Conservation (phyloP, 306 rosid genomes). For the Cicer bijugum region DNA sequence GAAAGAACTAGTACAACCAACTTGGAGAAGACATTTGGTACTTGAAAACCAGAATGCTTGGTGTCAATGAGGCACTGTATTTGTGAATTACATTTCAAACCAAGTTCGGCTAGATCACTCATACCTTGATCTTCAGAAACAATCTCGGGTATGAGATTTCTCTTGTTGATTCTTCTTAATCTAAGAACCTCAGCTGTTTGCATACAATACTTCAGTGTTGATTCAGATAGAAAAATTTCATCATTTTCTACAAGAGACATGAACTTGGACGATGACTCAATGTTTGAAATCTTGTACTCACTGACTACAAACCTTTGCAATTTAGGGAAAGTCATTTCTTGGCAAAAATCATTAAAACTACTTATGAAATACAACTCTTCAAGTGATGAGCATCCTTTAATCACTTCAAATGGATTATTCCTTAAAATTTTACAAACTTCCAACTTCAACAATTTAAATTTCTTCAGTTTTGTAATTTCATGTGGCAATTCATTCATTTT, state of each 20-base stretch:
- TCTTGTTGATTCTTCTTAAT: fast-evolving
- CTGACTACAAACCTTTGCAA: conserved; percentile 3
- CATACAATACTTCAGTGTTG: not conserved
- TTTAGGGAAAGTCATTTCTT: not conserved
- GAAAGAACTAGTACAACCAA: not conserved
- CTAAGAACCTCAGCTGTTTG: not conserved
- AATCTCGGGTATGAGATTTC: conserved; percentile 35
- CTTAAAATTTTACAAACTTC: fast-evolving
- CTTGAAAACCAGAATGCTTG: not conserved
- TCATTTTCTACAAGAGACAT: not conserved
- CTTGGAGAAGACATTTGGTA: not conserved
- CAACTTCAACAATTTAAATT: conserved; percentile 25
- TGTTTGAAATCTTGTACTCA: fast-evolving
- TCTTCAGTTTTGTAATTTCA: not conserved
- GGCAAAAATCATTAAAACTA: not conserved
- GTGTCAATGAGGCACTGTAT: conserved; percentile 1
- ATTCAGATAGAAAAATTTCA: not conserved
- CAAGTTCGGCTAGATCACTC: not conserved
- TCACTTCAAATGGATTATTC: conserved; percentile 26
- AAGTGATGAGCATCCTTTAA: conserved; percentile 13
- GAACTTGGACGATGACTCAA: not conserved
- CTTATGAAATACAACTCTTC: conserved; percentile 22
- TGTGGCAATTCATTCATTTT: not conserved
- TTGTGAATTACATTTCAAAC: not conserved
- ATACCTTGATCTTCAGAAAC: not conserved